Evolutionary conservation across 306 rosid species (phyloP).

Genomic region (Quercus alba): DNA sequence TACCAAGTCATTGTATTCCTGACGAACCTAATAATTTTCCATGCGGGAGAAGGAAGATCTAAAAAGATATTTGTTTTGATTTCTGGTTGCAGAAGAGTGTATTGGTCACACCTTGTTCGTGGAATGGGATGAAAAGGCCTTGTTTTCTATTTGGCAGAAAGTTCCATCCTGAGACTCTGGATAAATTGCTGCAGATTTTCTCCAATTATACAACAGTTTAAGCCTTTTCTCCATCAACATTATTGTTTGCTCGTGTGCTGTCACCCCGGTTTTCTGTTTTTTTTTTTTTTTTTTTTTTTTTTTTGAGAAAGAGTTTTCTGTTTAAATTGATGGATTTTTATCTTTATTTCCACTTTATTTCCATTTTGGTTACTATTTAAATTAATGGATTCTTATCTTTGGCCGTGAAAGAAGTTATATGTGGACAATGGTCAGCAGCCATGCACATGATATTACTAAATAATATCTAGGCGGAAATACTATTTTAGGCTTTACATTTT

Average conservation of each 20-base stretch:
- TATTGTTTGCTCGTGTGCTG: neutral
- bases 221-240: neutral
- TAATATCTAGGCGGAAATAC: no score
- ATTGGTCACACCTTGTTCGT: constrained; percentile 24
- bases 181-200: constrained; percentile 35
- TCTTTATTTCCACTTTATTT: no score
- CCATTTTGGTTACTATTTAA: no score
- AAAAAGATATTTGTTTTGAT: neutral
- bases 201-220: constrained; percentile 29
- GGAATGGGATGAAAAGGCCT: constrained; percentile 51
- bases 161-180: constrained; percentile 52
- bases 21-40: no score
- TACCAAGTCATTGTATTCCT: no score
- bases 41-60: neutral
- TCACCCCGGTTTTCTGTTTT: neutral
- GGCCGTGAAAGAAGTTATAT: neutral
- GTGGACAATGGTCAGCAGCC: neutral
- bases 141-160: constrained; percentile 53
- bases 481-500: fast-evolving
- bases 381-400: no score
- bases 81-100: constrained; percentile 27
- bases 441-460: neutral
- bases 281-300: no score
- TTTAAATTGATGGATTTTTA: no score
- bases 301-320: no score